Conservation (phyloP, 805 yeast species). For the Priceomyces haplophilus region DNA sequence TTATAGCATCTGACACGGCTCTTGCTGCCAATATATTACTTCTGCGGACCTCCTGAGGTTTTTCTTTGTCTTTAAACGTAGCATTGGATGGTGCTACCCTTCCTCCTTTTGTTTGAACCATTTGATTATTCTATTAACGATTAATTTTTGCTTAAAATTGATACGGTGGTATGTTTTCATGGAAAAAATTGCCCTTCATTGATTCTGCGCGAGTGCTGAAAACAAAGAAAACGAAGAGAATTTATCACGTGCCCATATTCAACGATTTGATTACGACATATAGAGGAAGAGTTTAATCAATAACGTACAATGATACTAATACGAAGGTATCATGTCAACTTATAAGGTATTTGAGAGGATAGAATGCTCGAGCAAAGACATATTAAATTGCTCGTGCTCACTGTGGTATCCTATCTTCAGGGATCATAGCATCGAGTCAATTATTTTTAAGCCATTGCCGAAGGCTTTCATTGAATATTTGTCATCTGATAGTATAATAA, state of each 20-base stretch:
- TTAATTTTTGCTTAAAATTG: too few relatives aligned
- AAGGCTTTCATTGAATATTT: constrained; percentile 32
- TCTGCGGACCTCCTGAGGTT: constrained; percentile 91
- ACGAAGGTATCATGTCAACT: constrained; percentile 12
- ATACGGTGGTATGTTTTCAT: neutral
- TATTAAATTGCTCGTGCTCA: constrained; percentile 33
- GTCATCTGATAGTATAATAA: constrained; percentile 21
- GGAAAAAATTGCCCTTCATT: neutral
- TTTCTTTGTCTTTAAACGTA: constrained; percentile 87
- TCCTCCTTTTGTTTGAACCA: constrained; percentile 13
- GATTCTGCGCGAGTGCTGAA: neutral
- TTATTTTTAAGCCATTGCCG: constrained; percentile 33
- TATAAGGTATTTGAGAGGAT: constrained; percentile 30
- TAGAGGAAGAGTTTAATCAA: too few relatives aligned
- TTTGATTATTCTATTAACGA: constrained; percentile 3
- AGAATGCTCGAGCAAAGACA: constrained; percentile 22
- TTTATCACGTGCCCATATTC: neutral
- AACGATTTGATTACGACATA: too few relatives aligned
- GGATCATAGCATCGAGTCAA: constrained; percentile 18
- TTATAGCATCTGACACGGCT: constrained; percentile 92
- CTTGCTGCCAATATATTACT: constrained; percentile 88
- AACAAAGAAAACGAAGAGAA: neutral
- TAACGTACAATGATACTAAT: too few relatives aligned
- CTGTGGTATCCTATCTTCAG: constrained; percentile 30
- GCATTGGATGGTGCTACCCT: constrained; percentile 62